Percentiles rank a stretch among this genome's conserved stretches.
These are phyloP conservation scores for Narthecium ossifragum DNA, from an alignment of 106 monocot species.

Conservation along the genomic window DNA sequence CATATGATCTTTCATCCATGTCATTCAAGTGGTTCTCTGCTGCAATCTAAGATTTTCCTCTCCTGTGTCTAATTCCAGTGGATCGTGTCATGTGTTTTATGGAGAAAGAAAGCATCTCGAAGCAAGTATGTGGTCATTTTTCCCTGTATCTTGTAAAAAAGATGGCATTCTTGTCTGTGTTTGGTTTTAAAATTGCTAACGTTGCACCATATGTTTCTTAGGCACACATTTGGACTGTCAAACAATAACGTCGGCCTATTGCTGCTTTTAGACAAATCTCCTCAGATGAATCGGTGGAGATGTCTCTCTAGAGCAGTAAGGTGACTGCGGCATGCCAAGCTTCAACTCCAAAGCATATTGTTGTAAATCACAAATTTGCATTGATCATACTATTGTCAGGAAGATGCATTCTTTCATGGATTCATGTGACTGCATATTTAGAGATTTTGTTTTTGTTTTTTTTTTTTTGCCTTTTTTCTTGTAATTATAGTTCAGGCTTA, in stretches of 20 bases:
- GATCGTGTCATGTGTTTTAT: conserved; percentile 40
- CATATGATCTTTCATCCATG: too few species aligned
- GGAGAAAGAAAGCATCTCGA: conserved; percentile 50
- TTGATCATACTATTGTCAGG: not conserved
- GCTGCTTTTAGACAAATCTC: conserved; percentile 19
- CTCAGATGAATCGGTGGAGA: conserved; percentile 2
- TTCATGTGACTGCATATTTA: not conserved
- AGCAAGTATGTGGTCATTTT: conserved; percentile 44
- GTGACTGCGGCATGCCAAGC: conserved; percentile 1
- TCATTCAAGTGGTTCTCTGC: too few species aligned
- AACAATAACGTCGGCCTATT: conserved; percentile 18
- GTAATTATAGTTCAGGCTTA: too few species aligned
- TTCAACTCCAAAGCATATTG: too few species aligned
- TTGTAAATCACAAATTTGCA: too few species aligned
- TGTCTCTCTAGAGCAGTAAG: not conserved
- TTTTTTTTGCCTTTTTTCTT: not conserved
- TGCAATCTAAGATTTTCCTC: too few species aligned
- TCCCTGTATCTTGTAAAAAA: too few species aligned
- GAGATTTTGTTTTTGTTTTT: not conserved
- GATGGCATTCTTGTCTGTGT: too few species aligned
- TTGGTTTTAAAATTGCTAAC: too few species aligned
- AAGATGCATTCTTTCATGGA: not conserved
- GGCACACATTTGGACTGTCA: conserved; percentile 39
- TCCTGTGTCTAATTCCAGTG: conserved; percentile 31
- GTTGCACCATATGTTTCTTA: conserved; percentile 7